Conservation (phyloP, 108 stramenopile species). For the Skeletonema potamos region DNA sequence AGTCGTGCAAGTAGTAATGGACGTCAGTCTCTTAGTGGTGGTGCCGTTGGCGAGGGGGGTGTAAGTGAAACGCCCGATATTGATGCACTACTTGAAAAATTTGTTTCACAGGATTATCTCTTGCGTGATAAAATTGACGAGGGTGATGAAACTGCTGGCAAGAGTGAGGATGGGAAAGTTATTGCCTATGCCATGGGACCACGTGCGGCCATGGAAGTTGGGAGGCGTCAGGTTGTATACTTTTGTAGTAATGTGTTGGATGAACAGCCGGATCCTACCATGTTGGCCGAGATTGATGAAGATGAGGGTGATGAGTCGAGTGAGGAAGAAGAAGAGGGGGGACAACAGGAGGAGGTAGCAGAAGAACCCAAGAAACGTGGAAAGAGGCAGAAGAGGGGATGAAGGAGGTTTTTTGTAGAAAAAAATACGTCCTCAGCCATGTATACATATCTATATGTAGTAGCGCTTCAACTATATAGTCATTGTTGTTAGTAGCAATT, state of each 20-base stretch:
- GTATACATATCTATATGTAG: background rate
- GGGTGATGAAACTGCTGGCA: conserved; percentile 15
- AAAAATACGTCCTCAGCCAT: background rate
- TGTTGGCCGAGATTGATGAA: conserved; percentile 80
- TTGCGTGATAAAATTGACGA: conserved; percentile 65
- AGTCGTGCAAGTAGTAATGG: conserved; percentile 16
- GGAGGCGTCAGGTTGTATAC: conserved; percentile 73
- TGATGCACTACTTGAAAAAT: conserved; percentile 68
- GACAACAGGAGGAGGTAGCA: conserved; percentile 3
- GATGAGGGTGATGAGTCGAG: conserved; percentile 55
- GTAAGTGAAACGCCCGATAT: conserved; percentile 63
- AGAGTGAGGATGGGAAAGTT: conserved; percentile 51
- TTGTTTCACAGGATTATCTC: conserved; percentile 79
- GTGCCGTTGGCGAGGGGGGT: conserved; percentile 5
- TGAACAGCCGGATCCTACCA: conserved; percentile 84
- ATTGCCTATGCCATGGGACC: conserved; percentile 84
- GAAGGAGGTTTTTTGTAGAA: background rate
- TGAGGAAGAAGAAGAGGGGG: conserved; percentile 47
- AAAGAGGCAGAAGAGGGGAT: conserved; percentile 1
- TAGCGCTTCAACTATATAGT: background rate
- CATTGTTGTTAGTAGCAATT: background rate
- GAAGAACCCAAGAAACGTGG: background rate
- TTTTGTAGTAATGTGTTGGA: conserved; percentile 84
- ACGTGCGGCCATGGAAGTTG: conserved; percentile 77
- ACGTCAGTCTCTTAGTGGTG: conserved; percentile 16